Evolutionary conservation across 106 monocot species (phyloP).

Genomic region (Gastrodia elata): DNA sequence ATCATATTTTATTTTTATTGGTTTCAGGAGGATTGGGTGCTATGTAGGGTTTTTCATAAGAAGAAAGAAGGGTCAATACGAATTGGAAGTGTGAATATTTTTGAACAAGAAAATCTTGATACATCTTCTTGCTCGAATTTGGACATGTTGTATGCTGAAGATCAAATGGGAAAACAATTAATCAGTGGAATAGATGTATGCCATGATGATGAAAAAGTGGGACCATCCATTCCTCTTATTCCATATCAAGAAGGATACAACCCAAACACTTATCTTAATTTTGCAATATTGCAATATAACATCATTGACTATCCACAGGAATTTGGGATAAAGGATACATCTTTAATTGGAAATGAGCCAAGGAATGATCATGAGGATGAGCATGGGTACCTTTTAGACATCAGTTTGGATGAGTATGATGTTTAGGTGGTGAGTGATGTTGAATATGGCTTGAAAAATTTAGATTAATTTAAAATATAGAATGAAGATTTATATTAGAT

Average conservation of each 20-base stretch:
- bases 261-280: slow-evolving; percentile 1
- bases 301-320: slow-evolving; percentile 13
- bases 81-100: background rate
- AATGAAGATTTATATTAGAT: no score
- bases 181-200: background rate
- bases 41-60: slow-evolving; percentile 48
- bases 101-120: background rate
- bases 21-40: slow-evolving; percentile 50
- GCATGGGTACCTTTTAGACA: slow-evolving; percentile 9
- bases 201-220: background rate
- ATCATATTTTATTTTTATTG: background rate
- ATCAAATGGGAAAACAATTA: background rate
- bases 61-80: slow-evolving; percentile 15
- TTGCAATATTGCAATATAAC: slow-evolving; percentile 12
- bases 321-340: background rate
- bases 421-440: background rate
- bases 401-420: background rate
- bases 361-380: background rate
- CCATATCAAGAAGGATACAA: slow-evolving; percentile 3
- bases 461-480: no score
- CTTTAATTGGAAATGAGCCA: slow-evolving; percentile 3
- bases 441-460: background rate
- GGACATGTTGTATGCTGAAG: background rate
- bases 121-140: background rate
- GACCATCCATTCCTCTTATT: background rate